Evolutionary conservation across 257 asterid genomes (phyloP), one percentile per base, ranked within the genome.

Genomic region (Haberlea rhodopensis): DNA sequence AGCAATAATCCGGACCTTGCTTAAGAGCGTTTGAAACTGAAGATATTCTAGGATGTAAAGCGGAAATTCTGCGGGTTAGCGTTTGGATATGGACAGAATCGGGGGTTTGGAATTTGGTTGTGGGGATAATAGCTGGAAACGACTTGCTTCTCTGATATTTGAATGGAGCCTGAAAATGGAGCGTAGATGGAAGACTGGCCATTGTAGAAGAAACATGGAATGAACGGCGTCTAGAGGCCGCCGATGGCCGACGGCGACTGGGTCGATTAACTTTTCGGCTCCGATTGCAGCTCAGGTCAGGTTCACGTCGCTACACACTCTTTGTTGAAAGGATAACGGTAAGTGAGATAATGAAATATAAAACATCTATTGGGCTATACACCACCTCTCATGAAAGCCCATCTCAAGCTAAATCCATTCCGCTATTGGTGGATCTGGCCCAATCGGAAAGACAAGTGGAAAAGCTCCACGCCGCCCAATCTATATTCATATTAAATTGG

Each of bases 111-210:
- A 71, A 56, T 53, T 57, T 46, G 45, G 51, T 21, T 26, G 25
- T 43, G 72, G 69, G 56, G 40, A 72, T 40, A 25, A 23, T 5
- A 19, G 40, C 27, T 56, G 80, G 66, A 58, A 31, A 3, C 63
- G 75, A 63, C 28, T 22, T 49, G 29, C 32, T 29, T 18, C 57
- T 55, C 43, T 56, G 69, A 20, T 43, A 22, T 57, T 61, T 60
- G 66, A 57, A 60, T 53, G 11, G 56, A 43, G 57, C 56, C 7
- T 0, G 70, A 26, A 3, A 48, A 22, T 56, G 74, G 64, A 78
- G 51, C 51, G 20, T 43, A 20, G 7, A 43, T 8, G 51, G 18
- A 43, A 43, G 20, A 43, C 16, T 43, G 51, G 51, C 51, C 20
- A 43, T 43, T 13, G 51, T 8, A 43, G 8, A 43, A 16, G 20